Percentiles rank a stretch among this genome's conserved stretches.
These are phyloP conservation scores for Chrysoporthe cubensis DNA, from an alignment of 2,329 filamentous ascomycete species.

Conservation along the genomic window DNA sequence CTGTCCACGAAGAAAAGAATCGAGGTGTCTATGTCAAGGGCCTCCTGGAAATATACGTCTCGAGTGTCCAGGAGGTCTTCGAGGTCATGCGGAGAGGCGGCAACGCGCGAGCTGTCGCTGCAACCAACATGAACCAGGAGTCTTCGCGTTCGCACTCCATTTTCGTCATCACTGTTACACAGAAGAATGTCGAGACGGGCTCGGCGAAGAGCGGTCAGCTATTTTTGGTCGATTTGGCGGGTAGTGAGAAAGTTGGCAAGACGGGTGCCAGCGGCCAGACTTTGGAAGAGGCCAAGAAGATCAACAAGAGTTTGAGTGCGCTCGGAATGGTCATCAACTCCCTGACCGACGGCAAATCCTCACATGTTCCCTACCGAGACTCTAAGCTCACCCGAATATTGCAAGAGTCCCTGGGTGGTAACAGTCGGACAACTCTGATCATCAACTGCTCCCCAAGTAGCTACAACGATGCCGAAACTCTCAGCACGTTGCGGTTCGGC, in stretches of 20 bases:
- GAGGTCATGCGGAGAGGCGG: conserved; percentile 95
- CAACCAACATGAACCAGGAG: conserved; percentile 99
- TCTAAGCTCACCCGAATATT: conserved; percentile 96
- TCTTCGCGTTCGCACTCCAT: conserved; percentile 98
- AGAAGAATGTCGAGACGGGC: conserved; percentile 96
- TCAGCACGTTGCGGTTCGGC: conserved; percentile 91
- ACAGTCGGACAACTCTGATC: conserved; percentile 96
- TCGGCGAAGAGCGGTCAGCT: conserved; percentile 95
- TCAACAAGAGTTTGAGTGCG: conserved; percentile 99
- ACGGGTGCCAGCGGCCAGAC: conserved; percentile 97
- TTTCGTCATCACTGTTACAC: conserved; percentile 93
- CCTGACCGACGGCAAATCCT: conserved; percentile 94
- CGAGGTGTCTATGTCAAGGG: conserved; percentile 97
- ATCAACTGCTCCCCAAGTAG: conserved; percentile 99
- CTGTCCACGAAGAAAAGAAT: conserved; percentile 97
- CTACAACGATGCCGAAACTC: conserved; percentile 95
- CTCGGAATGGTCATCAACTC: conserved; percentile 99
- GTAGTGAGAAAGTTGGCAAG: conserved; percentile 98
- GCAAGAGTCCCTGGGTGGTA: conserved; percentile 96
- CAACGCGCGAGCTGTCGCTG: conserved; percentile 84
- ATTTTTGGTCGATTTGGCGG: conserved; percentile 96
- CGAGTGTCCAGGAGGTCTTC: conserved; percentile 93
- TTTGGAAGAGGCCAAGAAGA: conserved; percentile 98
- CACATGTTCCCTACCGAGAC: conserved; percentile 94
- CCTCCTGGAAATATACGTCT: conserved; percentile 91